Evolutionary conservation across 345 rosid genomes (phyloP).

Genomic region (Sisymbrium altissimum): DNA sequence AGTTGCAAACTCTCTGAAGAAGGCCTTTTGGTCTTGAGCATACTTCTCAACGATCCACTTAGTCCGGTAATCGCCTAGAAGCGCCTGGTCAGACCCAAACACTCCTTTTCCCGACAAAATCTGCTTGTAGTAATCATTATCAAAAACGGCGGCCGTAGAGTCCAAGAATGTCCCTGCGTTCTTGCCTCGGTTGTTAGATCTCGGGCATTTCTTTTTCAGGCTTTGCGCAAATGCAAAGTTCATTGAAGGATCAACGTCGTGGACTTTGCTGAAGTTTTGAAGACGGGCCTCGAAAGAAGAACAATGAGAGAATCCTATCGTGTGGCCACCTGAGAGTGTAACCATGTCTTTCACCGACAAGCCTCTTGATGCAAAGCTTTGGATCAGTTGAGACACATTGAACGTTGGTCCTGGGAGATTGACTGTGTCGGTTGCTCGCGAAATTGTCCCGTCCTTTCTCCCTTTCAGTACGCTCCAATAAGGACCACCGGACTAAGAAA

Average conservation of each 20-base stretch:
- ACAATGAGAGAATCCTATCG: constrained; percentile 78
- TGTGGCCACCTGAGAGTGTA: constrained; percentile 77
- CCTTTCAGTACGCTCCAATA: constrained; percentile 67
- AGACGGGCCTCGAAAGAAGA: constrained; percentile 70
- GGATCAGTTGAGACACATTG: constrained; percentile 62
- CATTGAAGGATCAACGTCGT: constrained; percentile 63
- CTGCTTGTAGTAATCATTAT: constrained; percentile 64
- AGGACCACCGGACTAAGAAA: constrained; percentile 69
- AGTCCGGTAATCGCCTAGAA: constrained; percentile 50
- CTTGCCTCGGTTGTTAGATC: constrained; percentile 41
- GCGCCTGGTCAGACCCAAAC: constrained; percentile 63
- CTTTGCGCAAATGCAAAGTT: constrained; percentile 41
- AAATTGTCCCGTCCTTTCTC: constrained; percentile 73
- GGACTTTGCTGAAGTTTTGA: constrained; percentile 52
- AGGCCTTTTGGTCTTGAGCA: constrained; percentile 54
- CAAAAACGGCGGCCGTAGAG: constrained; percentile 54
- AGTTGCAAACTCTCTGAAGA: constrained; percentile 61
- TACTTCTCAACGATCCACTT: constrained; percentile 58
- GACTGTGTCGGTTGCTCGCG: constrained; percentile 57
- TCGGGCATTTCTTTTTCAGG: constrained; percentile 48
- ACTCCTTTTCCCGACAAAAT: constrained; percentile 53
- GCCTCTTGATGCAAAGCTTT: constrained; percentile 64
- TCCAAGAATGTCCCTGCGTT: constrained; percentile 70
- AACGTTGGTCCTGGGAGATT: constrained; percentile 73
- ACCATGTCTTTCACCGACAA: constrained; percentile 73